phyloP scores from a whole-genome alignment of 345 rosid species.

The Citrus medica region DNA sequence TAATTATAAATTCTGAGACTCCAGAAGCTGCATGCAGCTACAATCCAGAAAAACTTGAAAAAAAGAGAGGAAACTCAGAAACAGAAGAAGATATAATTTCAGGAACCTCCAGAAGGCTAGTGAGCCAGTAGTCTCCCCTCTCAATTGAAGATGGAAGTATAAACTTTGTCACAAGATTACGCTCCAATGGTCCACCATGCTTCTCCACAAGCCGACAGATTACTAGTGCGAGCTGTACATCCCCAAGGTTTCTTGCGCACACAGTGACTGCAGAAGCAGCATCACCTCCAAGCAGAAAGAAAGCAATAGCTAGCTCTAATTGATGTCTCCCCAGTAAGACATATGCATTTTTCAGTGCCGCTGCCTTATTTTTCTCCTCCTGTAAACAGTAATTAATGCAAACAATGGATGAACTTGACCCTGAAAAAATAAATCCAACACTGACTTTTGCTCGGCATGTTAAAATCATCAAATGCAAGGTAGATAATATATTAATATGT shows the following conservation, averaged over 20 bases:
- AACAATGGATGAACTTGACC: neutral
- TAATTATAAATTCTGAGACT: slow-evolving; percentile 8
- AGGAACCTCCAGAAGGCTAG: slow-evolving; percentile 78
- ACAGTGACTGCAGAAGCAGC: slow-evolving; percentile 77
- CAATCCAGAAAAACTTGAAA: neutral
- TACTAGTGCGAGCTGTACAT: slow-evolving; percentile 90
- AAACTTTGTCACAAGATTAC: slow-evolving; percentile 53
- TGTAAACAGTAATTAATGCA: slow-evolving; percentile 21
- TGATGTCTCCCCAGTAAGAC: slow-evolving; percentile 95
- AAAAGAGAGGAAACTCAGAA: neutral
- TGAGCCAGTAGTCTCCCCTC: slow-evolving; percentile 79
- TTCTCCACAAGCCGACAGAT: slow-evolving; percentile 88
- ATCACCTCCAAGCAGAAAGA: slow-evolving; percentile 96
- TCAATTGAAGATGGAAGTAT: slow-evolving; percentile 73
- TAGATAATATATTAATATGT: neutral
- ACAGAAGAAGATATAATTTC: slow-evolving; percentile 24
- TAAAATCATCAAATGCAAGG: neutral
- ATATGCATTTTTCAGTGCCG: slow-evolving; percentile 93
- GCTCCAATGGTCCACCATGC: slow-evolving; percentile 66
- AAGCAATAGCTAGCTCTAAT: slow-evolving; percentile 80
- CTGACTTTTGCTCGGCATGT: slow-evolving; percentile 6
- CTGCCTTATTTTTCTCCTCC: slow-evolving; percentile 94
- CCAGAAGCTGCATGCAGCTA: neutral
- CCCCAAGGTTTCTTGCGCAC: slow-evolving; percentile 82
- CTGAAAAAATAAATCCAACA: slow-evolving; percentile 1